Conservation (phyloP, 257 asterid genomes). For the Capsicum pubescens region DNA sequence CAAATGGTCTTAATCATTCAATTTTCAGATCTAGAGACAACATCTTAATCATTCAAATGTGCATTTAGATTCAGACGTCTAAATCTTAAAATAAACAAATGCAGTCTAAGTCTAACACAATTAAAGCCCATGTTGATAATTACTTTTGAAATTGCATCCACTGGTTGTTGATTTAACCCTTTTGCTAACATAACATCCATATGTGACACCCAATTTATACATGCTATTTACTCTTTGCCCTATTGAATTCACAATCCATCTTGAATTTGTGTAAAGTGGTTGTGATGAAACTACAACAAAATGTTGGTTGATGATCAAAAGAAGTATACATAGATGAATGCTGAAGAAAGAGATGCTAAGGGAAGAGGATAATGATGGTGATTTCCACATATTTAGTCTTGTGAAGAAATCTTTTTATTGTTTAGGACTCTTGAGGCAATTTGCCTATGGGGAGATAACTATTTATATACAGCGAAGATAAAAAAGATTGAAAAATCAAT, state of each 20-base stretch:
- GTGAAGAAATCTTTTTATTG: background rate
- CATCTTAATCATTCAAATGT: too few relatives aligned
- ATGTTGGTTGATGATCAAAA: constrained; percentile 14
- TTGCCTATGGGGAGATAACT: background rate
- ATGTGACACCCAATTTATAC: constrained; percentile 94
- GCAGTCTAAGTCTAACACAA: constrained; percentile 67
- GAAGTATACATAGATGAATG: constrained; percentile 18
- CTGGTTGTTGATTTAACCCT: constrained; percentile 85
- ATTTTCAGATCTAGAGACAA: too few relatives aligned
- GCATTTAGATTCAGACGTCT: too few relatives aligned
- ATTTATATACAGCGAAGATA: background rate
- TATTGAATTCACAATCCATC: constrained; percentile 81
- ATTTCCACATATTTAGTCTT: constrained; percentile 12
- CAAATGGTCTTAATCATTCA: too few relatives aligned
- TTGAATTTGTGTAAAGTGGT: constrained; percentile 67
- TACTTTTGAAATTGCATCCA: constrained; percentile 62
- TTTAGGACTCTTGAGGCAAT: background rate
- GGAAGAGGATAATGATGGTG: background rate
- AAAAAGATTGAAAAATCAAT: background rate
- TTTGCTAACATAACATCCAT: constrained; percentile 90
- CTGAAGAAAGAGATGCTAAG: background rate
- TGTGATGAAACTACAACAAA: constrained; percentile 35
- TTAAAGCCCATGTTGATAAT: constrained; percentile 72
- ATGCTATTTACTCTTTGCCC: constrained; percentile 81
- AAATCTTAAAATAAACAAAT: too few relatives aligned